Evolutionary conservation across 1,139 yeast species (phyloP), one percentile per base, ranked within the genome.

Genomic region (Candida albicans): DNA sequence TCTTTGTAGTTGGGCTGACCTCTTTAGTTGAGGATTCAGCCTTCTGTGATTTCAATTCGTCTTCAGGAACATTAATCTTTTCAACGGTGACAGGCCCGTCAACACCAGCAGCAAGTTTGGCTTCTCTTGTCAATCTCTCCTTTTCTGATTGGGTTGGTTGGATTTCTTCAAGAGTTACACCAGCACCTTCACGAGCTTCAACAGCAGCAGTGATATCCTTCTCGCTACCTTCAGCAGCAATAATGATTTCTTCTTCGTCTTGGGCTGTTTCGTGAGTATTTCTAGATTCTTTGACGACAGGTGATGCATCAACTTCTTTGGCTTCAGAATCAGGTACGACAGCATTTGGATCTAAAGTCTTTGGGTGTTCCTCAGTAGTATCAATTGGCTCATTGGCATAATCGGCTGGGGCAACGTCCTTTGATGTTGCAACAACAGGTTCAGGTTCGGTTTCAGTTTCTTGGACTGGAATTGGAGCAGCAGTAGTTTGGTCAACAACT

Each of bases 81-180:
- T 45, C 43, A 35, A 45, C 41, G 13, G 48, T 45, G 6, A 46
- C 29, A 14, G 49, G 45, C 8, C 44, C 51, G 6, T 44, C 54
- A 35, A 47, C 47, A 27, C 39, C 46, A 28, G 47, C 40, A 30
- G 45, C 47, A 30, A 57, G 51, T 22, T 64, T 56, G 35, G 73
- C 75, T 52, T 69, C 67, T 46, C 59, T 57, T 33, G 68, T 61
- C 39, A 67, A 62, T 54, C 62, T 61, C 39, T 58, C 64, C 36
- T 62, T 64, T 56, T 69, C 73, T 24, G 69, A 62, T 48, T 60
- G 65, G 29, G 75, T 66, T 18, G 77, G 77, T 55, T 68, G 57
- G 52, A 71, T 68, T 56, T 73, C 76, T 57, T 73, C 77, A 35
- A 72, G 62, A 28, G 67, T 63, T 13, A 70, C 73, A 43, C 65